Evolutionary conservation across 768 basidiomycete species (phyloP), one percentile per base, ranked within the genome.

Genomic region (Naganishia kalamii): DNA sequence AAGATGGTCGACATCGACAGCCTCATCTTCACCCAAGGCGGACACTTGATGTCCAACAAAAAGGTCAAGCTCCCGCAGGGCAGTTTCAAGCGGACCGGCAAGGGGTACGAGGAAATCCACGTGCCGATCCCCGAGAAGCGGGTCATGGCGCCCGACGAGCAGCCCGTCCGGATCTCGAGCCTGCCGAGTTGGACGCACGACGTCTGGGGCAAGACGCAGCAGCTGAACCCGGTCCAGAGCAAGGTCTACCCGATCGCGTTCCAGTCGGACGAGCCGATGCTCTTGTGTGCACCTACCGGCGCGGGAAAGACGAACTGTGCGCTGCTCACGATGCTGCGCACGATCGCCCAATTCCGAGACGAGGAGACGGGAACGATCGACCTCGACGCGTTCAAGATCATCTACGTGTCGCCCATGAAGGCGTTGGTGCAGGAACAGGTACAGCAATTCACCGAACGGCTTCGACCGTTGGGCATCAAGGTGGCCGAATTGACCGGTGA

Each of bases 291-390:
- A 0, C 96, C 96, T 4, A 98, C 96, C 0, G 94, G 96, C 77
- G 96, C 94, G 13, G 96, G 96, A 69, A 99, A 99, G 93, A 99
- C 96, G 19, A 99, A 99, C 72, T 94, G 98, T 32, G 96, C 96
- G 33, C 90, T 98, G 85, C 83, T 99, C 12, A 86, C 92, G 0
- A 88, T 99, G 69, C 85, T 99, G 27, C 89, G 91, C 75, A 91
- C 96, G 72, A 84, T 99, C 25, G 80, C 83, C 35, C 94, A 96
- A 73, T 86, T 88, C 77, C 86, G 91, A n/a, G 85, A 93, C 72
- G 87, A 88, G 47, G 82, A 82, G 19, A 88, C 89, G 0, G 90
- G 90, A 40, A 77, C 79, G 11, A 89, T 96, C 73, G 89, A 92
- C 72, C 83, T 92, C 35, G 87, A 89, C 67, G 81, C 88, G 0